Evolutionary conservation across 495 filamentous ascomycete genomes (phyloP).

Genomic region (Amorphotheca resinae): DNA sequence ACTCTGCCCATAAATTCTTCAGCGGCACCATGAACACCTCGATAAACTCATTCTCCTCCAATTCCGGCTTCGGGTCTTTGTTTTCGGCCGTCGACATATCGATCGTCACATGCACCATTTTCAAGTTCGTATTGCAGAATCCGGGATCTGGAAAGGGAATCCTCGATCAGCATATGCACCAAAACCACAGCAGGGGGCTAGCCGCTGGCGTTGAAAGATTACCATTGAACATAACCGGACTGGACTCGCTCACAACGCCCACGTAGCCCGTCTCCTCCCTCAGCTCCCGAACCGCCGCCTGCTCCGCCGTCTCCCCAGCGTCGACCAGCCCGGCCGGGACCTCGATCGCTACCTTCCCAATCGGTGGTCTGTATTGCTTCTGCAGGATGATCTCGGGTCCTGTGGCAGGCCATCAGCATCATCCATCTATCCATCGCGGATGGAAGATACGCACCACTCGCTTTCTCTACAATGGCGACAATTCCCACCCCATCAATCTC

Average conservation of each 20-base stretch:
- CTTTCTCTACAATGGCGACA: slow-evolving; percentile 69
- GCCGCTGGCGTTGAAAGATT: slow-evolving; percentile 2
- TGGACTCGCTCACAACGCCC: slow-evolving; percentile 51
- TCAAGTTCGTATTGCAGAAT: slow-evolving; percentile 81
- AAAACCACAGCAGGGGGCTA: slow-evolving; percentile 8
- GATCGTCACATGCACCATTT: slow-evolving; percentile 70
- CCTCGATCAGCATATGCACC: background rate
- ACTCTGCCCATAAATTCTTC: slow-evolving; percentile 50
- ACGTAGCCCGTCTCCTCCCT: slow-evolving; percentile 92
- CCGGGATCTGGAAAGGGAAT: slow-evolving; percentile 39
- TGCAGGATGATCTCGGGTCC: slow-evolving; percentile 70
- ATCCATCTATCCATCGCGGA: background rate
- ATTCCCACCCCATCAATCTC: slow-evolving; percentile 86
- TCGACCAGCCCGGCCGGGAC: slow-evolving; percentile 81
- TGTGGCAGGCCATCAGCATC: slow-evolving; percentile 5
- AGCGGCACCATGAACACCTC: slow-evolving; percentile 68
- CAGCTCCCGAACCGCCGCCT: slow-evolving; percentile 76
- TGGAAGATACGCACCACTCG: slow-evolving; percentile 26
- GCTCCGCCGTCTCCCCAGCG: slow-evolving; percentile 62
- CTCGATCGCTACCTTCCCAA: slow-evolving; percentile 68
- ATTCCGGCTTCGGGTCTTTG: slow-evolving; percentile 50
- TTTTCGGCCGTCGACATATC: slow-evolving; percentile 63
- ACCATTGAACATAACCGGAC: slow-evolving; percentile 80
- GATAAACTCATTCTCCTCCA: slow-evolving; percentile 87
- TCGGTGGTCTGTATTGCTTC: slow-evolving; percentile 78